Percentiles rank a stretch among this genome's conserved stretches.
Conservation (phyloP, 352 stramenopile species). For the Globisporangium recalcitrans region DNA sequence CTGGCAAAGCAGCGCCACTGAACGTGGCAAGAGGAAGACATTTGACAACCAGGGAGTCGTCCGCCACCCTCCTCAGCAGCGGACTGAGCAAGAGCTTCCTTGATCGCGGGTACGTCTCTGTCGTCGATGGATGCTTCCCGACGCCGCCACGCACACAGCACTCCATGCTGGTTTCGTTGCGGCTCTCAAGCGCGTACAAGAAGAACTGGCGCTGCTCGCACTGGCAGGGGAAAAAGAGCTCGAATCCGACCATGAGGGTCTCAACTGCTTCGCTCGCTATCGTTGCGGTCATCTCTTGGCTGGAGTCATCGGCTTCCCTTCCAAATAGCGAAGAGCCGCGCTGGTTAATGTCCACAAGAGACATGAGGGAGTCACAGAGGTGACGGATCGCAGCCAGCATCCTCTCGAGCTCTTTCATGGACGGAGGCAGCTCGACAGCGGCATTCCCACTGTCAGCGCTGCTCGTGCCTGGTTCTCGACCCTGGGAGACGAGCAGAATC, state of each 20-base stretch:
- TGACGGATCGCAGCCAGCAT: conserved; percentile 5
- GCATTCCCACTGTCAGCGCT: background rate
- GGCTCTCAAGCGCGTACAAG: conserved; percentile 26
- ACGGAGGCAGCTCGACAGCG: background rate
- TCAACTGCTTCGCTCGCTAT: conserved; percentile 42
- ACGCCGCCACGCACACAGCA: background rate
- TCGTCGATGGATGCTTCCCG: background rate
- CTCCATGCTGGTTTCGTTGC: background rate
- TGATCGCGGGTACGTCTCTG: conserved; percentile 20
- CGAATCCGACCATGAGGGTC: conserved; percentile 73
- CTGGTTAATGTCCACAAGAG: conserved; percentile 31
- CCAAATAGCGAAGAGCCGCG: background rate
- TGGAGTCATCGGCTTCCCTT: conserved; percentile 4
- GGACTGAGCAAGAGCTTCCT: conserved; percentile 42
- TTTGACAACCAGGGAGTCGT: conserved; percentile 50
- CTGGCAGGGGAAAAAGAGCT: conserved; percentile 85
- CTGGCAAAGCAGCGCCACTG: background rate
- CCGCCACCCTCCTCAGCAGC: conserved; percentile 58
- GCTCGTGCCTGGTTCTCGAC: background rate
- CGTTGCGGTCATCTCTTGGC: conserved; percentile 17
- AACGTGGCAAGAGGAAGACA: conserved; percentile 24
- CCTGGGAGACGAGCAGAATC: conserved; percentile 20
- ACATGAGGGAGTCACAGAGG: conserved; percentile 26
- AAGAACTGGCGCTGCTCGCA: conserved; percentile 65
- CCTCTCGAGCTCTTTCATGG: conserved; percentile 2